A percentile compares a stretch with the other conserved stretches of the same genome.
phyloP scores from a whole-genome alignment of 176 grass and related monocot genomes.

The Raddia guianensis region DNA sequence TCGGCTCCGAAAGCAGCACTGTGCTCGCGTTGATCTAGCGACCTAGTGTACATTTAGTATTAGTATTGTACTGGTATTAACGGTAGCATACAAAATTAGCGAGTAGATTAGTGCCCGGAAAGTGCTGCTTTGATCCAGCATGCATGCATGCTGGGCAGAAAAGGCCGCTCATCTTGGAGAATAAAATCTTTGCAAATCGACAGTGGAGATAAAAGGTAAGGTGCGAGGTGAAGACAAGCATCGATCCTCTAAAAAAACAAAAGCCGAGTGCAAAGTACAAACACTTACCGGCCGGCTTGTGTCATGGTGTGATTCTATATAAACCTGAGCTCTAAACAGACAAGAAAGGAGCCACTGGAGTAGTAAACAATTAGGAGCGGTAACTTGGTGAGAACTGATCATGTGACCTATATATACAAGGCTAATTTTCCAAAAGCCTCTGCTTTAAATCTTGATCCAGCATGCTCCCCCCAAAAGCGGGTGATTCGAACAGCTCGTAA shows the following conservation, averaged over 20 bases:
- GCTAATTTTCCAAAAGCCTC: neutral
- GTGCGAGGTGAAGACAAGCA: neutral
- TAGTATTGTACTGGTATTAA: no score
- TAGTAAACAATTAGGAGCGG: neutral
- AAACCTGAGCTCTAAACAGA: neutral
- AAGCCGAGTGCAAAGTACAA: no score
- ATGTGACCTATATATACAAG: neutral
- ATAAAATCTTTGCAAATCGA: slow-evolving; percentile 33
- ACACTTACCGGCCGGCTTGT: neutral
- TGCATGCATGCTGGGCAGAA: slow-evolving; percentile 16
- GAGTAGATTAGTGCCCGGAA: neutral
- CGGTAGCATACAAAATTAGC: neutral
- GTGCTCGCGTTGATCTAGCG: no score
- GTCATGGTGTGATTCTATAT: neutral
- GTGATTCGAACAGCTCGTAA: neutral
- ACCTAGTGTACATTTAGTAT: neutral
- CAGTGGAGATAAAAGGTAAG: neutral
- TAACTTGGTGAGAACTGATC: neutral
- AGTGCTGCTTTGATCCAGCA: neutral
- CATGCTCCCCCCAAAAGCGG: slow-evolving; percentile 16
- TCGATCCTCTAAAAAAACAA: neutral
- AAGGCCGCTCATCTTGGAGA: slow-evolving; percentile 24
- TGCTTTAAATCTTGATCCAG: slow-evolving; percentile 15
- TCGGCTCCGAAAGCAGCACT: neutral
- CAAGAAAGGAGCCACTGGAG: neutral